Conservation (phyloP, 169 alveolate species). For the Neospora caninum region DNA sequence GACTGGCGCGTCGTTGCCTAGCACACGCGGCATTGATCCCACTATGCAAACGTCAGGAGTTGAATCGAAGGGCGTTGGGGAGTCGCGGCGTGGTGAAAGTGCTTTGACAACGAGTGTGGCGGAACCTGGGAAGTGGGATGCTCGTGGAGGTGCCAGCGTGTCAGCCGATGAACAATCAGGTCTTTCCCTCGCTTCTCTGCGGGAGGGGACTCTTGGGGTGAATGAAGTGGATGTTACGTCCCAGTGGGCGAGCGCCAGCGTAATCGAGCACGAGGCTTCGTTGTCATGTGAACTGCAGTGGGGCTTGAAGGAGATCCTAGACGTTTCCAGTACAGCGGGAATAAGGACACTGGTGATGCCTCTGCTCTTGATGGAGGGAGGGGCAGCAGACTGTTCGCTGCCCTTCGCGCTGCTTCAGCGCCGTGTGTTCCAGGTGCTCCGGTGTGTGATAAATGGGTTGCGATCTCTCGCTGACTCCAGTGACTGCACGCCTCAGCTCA, state of each 20-base stretch:
- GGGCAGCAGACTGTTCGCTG: constrained; percentile 49
- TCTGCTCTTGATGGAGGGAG: constrained; percentile 55
- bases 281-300: constrained; percentile 36
- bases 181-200: too few species aligned
- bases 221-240: too few species aligned
- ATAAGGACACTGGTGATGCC: constrained; percentile 56
- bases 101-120: background rate
- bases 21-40: too few species aligned
- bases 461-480: background rate
- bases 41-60: too few species aligned
- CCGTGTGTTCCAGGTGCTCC: constrained; percentile 56
- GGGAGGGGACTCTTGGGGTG: too few species aligned
- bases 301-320: constrained; percentile 36
- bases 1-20: too few species aligned
- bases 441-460: constrained; percentile 56
- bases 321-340: constrained; percentile 35
- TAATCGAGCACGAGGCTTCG: constrained; percentile 24
- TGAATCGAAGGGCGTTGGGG: background rate
- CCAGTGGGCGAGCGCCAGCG: background rate
- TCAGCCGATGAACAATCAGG: background rate
- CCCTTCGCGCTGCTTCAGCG: constrained; percentile 60
- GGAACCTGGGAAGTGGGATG: background rate
- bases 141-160: background rate
- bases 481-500: background rate
- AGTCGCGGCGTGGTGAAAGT: background rate